Evolutionary conservation across 352 stramenopile species (phyloP).

Genomic region (Pythium coloratum): DNA sequence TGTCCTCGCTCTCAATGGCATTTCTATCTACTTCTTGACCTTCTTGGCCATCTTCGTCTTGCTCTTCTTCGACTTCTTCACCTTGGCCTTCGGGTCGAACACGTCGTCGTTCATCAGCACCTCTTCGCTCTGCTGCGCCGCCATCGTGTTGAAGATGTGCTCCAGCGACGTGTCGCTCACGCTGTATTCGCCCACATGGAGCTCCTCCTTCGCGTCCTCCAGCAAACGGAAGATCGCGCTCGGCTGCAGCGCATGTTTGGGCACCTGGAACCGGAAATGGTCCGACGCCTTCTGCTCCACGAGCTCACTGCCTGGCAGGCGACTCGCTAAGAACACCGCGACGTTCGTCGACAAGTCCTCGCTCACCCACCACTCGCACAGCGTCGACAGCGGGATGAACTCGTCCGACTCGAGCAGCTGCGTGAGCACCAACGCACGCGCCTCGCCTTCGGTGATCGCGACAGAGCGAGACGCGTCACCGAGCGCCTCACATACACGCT

Average conservation of each 20-base stretch:
- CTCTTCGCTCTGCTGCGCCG: slow-evolving; percentile 66
- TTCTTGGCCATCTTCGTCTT: neutral
- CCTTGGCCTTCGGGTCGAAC: neutral
- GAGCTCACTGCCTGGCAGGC: slow-evolving; percentile 30
- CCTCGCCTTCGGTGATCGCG: neutral
- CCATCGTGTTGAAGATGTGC: slow-evolving; percentile 91
- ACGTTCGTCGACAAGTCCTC: slow-evolving; percentile 40
- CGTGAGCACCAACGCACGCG: neutral
- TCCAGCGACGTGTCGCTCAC: slow-evolving; percentile 90
- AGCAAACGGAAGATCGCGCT: slow-evolving; percentile 66
- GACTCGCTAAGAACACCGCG: slow-evolving; percentile 28
- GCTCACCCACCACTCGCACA: slow-evolving; percentile 57
- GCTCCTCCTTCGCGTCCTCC: slow-evolving; percentile 50
- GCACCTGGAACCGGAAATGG: slow-evolving; percentile 72
- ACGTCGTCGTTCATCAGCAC: slow-evolving; percentile 34
- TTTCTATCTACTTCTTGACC: too few relatives aligned
- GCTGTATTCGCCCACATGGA: slow-evolving; percentile 81
- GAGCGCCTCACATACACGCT: neutral
- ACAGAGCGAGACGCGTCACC: neutral
- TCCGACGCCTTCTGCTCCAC: slow-evolving; percentile 57
- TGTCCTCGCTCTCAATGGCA: too few relatives aligned
- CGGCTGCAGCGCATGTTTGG: slow-evolving; percentile 51
- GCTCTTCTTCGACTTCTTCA: neutral
- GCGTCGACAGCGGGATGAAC: slow-evolving; percentile 18
- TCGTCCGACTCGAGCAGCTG: neutral